phyloP scores from a whole-genome alignment of 2,329 filamentous ascomycete species.

The Tolypocladium endophyticum region DNA sequence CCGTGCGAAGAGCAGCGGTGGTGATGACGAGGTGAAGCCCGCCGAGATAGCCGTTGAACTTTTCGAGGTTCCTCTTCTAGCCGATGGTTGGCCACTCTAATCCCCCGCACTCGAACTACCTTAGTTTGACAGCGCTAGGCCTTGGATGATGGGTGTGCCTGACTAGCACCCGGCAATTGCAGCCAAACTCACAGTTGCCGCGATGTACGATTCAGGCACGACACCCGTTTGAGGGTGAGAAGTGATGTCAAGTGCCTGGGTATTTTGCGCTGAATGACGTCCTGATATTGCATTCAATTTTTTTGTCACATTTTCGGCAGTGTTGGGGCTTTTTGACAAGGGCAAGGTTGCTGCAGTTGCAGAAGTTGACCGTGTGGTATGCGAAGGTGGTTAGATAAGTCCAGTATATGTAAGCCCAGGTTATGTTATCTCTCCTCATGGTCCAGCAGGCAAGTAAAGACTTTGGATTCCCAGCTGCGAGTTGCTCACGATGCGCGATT shows the following conservation, averaged over 20 bases:
- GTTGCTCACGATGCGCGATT: background rate
- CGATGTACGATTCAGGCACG: background rate
- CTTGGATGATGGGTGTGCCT: background rate
- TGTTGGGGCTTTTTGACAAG: too few relatives aligned
- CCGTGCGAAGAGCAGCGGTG: background rate
- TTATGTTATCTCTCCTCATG: too few relatives aligned
- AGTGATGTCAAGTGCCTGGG: too few relatives aligned
- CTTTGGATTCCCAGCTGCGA: background rate
- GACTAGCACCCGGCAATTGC: background rate
- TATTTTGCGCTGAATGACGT: background rate
- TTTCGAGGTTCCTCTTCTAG: background rate
- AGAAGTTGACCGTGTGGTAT: too few relatives aligned
- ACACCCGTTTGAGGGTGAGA: background rate
- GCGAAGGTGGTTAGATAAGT: too few relatives aligned
- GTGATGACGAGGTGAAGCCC: background rate
- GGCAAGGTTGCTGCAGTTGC: background rate
- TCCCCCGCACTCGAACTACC: background rate
- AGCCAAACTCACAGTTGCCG: background rate
- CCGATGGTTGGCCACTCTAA: background rate
- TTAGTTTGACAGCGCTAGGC: background rate
- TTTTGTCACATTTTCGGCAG: background rate
- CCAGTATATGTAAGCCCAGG: too few relatives aligned
- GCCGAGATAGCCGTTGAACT: background rate
- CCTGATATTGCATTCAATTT: background rate
- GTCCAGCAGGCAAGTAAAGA: background rate